Evolutionary conservation across 768 basidiomycete genomes (phyloP).

Genomic region (Fomitopsis pulvina): DNA sequence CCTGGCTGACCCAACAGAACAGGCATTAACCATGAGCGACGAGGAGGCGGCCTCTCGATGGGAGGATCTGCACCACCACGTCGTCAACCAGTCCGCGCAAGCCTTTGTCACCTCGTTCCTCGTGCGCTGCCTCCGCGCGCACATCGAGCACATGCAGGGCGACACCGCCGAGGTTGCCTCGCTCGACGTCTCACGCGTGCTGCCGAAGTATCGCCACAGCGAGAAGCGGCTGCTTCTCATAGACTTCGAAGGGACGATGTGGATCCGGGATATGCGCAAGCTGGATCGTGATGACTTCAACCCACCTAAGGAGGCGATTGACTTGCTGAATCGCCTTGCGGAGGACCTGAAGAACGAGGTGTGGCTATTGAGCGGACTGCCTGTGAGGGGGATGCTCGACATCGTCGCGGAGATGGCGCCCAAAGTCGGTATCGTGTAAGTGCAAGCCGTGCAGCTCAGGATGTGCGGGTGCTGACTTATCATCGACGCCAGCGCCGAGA

Average conservation of each 20-base stretch:
- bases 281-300: slow-evolving; percentile 24
- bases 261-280: slow-evolving; percentile 47
- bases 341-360: slow-evolving; percentile 68
- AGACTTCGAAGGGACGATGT: slow-evolving; percentile 79
- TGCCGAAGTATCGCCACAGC: slow-evolving; percentile 64
- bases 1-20: slow-evolving; percentile 1
- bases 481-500: slow-evolving; percentile 57
- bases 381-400: slow-evolving; percentile 57
- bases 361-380: slow-evolving; percentile 76
- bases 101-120: slow-evolving; percentile 78
- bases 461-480: background rate
- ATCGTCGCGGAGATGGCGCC: slow-evolving; percentile 54
- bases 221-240: slow-evolving; percentile 59
- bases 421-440: slow-evolving; percentile 70
- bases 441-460: slow-evolving; percentile 10
- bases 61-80: slow-evolving; percentile 84
- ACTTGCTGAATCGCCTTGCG: slow-evolving; percentile 48
- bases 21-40: slow-evolving; percentile 71
- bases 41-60: slow-evolving; percentile 70
- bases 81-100: slow-evolving; percentile 82
- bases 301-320: slow-evolving; percentile 33
- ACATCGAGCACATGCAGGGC: slow-evolving; percentile 54
- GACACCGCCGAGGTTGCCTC: slow-evolving; percentile 31
- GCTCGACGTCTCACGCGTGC: slow-evolving; percentile 42
- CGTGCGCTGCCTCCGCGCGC: slow-evolving; percentile 62